Percentiles rank a stretch among this genome's conserved stretches.
phyloP scores from a whole-genome alignment of 176 grass and related monocot genomes.

The Aegilops tauschii region DNA sequence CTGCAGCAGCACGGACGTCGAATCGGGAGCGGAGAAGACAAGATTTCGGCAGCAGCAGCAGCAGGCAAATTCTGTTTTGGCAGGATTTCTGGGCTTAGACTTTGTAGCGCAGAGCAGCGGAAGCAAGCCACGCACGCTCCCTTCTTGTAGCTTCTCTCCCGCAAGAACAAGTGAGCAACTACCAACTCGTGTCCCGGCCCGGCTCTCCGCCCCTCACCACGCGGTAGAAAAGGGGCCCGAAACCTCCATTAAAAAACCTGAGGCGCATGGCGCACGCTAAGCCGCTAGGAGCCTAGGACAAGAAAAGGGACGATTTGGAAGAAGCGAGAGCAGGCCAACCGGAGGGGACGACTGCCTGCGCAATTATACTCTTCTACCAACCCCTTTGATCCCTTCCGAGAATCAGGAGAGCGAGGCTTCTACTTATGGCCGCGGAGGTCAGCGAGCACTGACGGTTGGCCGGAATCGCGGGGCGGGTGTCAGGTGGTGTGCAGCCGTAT shows the following conservation, averaged over 20 bases:
- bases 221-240: background rate
- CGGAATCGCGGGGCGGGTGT: background rate
- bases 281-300: background rate
- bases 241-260: background rate
- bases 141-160: background rate
- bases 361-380: background rate
- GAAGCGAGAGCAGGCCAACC: background rate
- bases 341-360: background rate
- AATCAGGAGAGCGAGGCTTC: background rate
- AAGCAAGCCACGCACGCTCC: background rate
- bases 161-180: background rate
- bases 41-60: too few relatives aligned
- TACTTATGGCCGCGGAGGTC: conserved; percentile 30
- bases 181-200: background rate
- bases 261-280: background rate
- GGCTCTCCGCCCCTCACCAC: background rate
- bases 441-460: background rate
- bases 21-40: background rate
- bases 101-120: background rate
- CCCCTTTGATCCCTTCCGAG: background rate
- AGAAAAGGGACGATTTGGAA: background rate
- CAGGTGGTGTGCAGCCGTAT: background rate
- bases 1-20: background rate
- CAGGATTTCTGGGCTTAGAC: background rate
- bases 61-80: background rate